Conservation (phyloP, 306 rosid species). For the Myrica gale region DNA sequence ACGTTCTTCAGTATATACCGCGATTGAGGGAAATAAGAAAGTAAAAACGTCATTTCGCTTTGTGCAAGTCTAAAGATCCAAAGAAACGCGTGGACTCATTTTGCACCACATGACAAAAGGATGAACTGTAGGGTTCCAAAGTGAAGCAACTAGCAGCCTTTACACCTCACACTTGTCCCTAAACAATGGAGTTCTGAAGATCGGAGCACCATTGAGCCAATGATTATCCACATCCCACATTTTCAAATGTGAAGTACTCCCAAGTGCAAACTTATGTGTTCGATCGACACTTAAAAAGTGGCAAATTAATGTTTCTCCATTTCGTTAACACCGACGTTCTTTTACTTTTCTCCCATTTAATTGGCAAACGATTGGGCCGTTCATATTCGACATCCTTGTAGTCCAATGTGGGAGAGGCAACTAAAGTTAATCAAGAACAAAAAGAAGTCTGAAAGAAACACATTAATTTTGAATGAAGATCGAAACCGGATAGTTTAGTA, state of each 20-base stretch:
- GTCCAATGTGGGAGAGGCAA: background rate
- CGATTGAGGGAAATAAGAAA: background rate
- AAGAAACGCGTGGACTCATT: background rate
- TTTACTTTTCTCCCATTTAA: background rate
- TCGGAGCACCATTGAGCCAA: background rate
- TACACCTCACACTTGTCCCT: background rate
- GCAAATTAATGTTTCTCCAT: background rate
- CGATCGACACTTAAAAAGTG: background rate
- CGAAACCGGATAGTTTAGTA: background rate
- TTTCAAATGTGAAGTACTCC: background rate
- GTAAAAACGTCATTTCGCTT: background rate
- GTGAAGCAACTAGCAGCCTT: background rate
- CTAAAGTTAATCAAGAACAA: too few relatives aligned
- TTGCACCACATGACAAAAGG: background rate
- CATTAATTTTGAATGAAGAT: background rate
- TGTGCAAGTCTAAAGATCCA: background rate
- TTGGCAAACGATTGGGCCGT: background rate
- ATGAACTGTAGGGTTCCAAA: conserved; percentile 2
- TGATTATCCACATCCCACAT: background rate
- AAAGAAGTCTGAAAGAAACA: background rate
- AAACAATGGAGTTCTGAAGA: background rate
- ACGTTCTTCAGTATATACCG: too few relatives aligned
- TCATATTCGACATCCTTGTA: background rate
- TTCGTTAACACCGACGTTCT: background rate
- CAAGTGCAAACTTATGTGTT: background rate